phyloP scores from a whole-genome alignment of 192 early-diverging fungal genomes.

The Coemansia sp. region DNA sequence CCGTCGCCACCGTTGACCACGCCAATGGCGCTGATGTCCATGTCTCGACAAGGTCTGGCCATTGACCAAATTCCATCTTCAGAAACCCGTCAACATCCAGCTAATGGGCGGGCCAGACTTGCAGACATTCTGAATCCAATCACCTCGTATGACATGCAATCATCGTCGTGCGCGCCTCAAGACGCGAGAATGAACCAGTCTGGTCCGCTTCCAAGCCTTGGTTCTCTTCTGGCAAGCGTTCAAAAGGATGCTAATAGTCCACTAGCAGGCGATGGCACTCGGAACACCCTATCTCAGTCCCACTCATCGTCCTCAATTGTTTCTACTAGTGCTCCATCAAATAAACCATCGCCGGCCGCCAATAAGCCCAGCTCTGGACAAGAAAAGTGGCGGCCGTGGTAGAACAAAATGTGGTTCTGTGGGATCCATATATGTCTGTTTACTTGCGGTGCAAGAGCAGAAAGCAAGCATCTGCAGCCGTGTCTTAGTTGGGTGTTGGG shows the following conservation, averaged over 20 bases:
- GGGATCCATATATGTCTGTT: neutral
- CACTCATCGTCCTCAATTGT: conserved; percentile 3
- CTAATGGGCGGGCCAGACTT: conserved; percentile 26
- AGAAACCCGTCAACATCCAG: conserved; percentile 12
- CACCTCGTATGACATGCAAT: neutral
- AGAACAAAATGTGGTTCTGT: neutral
- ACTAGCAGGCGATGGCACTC: neutral
- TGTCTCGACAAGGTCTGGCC: conserved; percentile 13
- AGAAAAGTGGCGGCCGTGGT: conserved; percentile 57
- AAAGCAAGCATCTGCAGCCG: too few species aligned
- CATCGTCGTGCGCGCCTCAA: neutral
- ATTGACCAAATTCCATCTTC: neutral
- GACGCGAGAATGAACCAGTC: conserved; percentile 13
- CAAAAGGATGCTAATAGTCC: conserved; percentile 9
- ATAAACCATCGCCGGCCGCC: conserved; percentile 12
- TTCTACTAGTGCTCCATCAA: neutral
- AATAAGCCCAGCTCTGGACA: conserved; percentile 1
- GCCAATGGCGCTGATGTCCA: conserved; percentile 35
- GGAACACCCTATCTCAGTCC: neutral
- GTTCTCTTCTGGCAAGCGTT: conserved; percentile 34
- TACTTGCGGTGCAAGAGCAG: neutral
- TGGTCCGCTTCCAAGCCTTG: conserved; percentile 45
- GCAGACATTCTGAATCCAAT: conserved; percentile 48
- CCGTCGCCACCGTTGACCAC: conserved; percentile 32
- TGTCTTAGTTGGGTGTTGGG: too few species aligned